phyloP scores from a whole-genome alignment of 306 rosid species.

The Cotoneaster glaucophyllus region DNA sequence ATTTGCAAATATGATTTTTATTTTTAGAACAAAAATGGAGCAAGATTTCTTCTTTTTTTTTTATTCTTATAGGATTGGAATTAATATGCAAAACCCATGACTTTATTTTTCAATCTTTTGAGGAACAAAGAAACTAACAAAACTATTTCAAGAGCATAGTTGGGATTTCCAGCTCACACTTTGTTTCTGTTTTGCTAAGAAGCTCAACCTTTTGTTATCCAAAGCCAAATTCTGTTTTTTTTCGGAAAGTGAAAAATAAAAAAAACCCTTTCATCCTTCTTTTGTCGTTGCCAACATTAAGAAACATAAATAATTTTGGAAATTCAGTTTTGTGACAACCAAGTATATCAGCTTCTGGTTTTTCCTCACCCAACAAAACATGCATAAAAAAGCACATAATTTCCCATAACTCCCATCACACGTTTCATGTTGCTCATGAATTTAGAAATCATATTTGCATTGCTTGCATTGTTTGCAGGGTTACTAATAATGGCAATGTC shows the following conservation, averaged over 20 bases:
- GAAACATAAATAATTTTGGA: neutral
- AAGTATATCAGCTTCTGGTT: neutral
- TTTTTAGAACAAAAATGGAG: neutral
- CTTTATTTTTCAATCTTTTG: neutral
- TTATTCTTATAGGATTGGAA: neutral
- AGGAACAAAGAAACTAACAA: neutral
- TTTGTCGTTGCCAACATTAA: conserved; percentile 13
- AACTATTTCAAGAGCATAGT: neutral
- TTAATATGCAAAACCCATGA: neutral
- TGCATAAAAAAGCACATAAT: neutral
- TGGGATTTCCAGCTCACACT: neutral
- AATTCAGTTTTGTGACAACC: neutral
- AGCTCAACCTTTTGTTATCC: neutral
- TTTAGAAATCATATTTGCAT: neutral
- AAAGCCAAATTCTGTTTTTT: neutral
- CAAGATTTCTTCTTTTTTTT: neutral
- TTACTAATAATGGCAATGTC: conserved; percentile 51
- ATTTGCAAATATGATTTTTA: too few species aligned
- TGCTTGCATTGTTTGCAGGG: conserved; percentile 30
- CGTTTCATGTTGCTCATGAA: neutral
- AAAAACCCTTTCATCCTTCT: neutral
- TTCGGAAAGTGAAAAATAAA: neutral
- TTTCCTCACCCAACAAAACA: neutral
- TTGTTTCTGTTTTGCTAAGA: neutral
- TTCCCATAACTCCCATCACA: neutral